Percentiles rank a stretch among this genome's conserved stretches.
Conservation (phyloP, 345 rosid species). For the Brassica nigra region DNA sequence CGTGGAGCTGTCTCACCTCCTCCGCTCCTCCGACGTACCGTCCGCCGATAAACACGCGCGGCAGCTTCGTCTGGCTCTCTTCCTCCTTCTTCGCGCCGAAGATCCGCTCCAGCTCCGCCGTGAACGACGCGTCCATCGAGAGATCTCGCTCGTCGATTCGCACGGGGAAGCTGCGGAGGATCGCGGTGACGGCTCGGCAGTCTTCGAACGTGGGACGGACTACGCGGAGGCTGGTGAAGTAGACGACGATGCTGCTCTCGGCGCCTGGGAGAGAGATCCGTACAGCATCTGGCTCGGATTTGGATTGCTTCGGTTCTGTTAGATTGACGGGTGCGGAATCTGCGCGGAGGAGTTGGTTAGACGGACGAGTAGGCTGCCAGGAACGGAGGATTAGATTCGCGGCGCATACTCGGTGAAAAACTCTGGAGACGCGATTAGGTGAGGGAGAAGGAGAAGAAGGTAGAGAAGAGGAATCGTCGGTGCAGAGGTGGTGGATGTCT, state of each 20-base stretch:
- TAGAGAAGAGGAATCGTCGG: slow-evolving; percentile 47
- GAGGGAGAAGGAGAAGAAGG: slow-evolving; percentile 33
- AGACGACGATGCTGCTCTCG: slow-evolving; percentile 65
- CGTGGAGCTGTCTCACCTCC: slow-evolving; percentile 71
- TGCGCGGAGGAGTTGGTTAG: slow-evolving; percentile 28
- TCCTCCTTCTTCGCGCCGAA: slow-evolving; percentile 5
- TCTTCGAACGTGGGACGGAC: slow-evolving; percentile 80
- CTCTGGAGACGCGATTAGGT: slow-evolving; percentile 38
- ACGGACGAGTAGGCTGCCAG: slow-evolving; percentile 40
- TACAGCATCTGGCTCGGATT: slow-evolving; percentile 31
- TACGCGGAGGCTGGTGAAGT: slow-evolving; percentile 79
- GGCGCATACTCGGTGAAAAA: slow-evolving; percentile 63
- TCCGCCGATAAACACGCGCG: slow-evolving; percentile 83
- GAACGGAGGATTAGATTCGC: slow-evolving; percentile 54
- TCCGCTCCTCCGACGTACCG: slow-evolving; percentile 86
- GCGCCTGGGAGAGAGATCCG: slow-evolving; percentile 50
- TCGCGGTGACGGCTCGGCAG: slow-evolving; percentile 63
- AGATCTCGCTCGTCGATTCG: slow-evolving; percentile 84
- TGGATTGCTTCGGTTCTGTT: slow-evolving; percentile 15
- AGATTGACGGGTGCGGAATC: slow-evolving; percentile 15
- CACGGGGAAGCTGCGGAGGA: slow-evolving; percentile 67
- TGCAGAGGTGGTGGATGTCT: slow-evolving; percentile 62
- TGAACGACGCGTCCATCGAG: slow-evolving; percentile 73
- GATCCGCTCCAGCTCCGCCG: slow-evolving; percentile 52
- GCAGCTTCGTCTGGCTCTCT: slow-evolving; percentile 44